These are phyloP conservation scores for Musa balbisiana DNA, from an alignment of 202 grass and related monocot species.

Conservation along the genomic window DNA sequence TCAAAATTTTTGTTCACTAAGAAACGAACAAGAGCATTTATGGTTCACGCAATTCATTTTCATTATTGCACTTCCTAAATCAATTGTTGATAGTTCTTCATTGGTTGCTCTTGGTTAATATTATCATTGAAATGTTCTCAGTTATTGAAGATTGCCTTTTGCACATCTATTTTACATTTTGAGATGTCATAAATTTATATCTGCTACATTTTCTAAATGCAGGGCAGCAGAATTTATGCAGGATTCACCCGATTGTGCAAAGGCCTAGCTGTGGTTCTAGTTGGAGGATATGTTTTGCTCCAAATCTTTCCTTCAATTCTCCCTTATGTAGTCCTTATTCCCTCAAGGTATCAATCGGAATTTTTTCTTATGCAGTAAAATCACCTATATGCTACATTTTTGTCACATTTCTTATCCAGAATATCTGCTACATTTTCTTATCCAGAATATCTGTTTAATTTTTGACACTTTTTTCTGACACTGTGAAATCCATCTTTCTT, in stretches of 20 bases:
- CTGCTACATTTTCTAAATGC: background rate
- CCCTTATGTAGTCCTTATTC: conserved; percentile 75
- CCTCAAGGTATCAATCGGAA: conserved; percentile 49
- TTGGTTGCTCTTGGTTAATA: background rate
- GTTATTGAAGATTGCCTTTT: background rate
- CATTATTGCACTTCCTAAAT: no score
- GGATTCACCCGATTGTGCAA: conserved; percentile 95
- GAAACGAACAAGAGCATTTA: background rate
- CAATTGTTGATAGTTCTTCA: background rate
- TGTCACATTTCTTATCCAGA: no score
- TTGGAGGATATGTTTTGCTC: conserved; percentile 84
- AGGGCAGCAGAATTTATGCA: conserved; percentile 5
- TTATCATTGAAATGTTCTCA: background rate
- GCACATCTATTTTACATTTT: no score
- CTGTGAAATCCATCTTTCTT: background rate
- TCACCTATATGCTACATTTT: no score
- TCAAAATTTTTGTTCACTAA: background rate
- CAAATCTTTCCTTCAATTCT: conserved; percentile 69
- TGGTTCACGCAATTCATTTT: background rate
- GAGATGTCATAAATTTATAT: background rate
- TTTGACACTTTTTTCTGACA: background rate
- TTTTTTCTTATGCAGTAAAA: no score
- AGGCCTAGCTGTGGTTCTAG: conserved; percentile 62
- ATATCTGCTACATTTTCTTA: background rate
- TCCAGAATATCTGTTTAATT: background rate